phyloP scores from a whole-genome alignment of 441 rosid species.

The Sinapis alba region DNA sequence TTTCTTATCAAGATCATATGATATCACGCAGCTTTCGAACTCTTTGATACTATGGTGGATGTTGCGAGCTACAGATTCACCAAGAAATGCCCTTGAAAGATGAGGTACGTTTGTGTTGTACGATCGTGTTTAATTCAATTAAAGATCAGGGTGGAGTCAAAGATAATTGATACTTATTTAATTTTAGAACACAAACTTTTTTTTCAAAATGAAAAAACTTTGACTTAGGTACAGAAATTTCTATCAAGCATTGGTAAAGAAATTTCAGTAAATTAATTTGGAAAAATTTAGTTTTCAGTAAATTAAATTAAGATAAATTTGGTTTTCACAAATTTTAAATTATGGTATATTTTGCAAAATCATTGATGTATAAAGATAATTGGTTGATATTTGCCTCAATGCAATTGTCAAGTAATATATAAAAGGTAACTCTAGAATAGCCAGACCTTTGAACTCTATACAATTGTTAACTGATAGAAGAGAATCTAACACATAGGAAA shows the following conservation, averaged over 20 bases:
- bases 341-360: background rate
- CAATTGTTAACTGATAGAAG: slow-evolving; percentile 24
- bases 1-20: background rate
- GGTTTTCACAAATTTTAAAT: background rate
- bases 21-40: background rate
- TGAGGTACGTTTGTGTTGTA: background rate
- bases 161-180: background rate
- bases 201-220: background rate
- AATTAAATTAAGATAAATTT: background rate
- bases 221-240: background rate
- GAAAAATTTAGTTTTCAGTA: too few species aligned
- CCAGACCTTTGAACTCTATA: slow-evolving; percentile 28
- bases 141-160: background rate
- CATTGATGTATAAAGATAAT: background rate
- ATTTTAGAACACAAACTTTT: background rate
- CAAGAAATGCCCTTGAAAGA: background rate
- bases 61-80: background rate
- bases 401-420: background rate
- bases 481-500: slow-evolving; percentile 29
- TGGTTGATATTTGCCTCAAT: background rate
- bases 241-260: background rate
- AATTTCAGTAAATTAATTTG: background rate
- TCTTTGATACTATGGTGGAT: background rate
- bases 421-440: background rate
- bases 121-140: background rate